phyloP scores from a whole-genome alignment of 192 early-diverging fungal genomes.

The Phycomyces nitens region DNA sequence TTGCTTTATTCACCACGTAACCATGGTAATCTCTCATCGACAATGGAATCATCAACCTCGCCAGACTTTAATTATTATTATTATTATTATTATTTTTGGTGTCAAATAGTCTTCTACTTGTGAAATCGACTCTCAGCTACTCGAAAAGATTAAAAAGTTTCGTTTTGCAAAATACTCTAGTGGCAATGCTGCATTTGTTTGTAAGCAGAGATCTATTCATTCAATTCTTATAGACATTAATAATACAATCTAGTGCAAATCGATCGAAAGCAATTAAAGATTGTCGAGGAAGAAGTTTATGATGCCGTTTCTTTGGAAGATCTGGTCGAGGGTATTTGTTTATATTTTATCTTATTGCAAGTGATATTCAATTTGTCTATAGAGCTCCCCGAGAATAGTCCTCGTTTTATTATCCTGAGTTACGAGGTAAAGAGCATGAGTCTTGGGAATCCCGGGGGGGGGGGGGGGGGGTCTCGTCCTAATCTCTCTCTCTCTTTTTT shows the following conservation, averaged over 20 bases:
- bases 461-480: too few relatives aligned
- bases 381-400: slow-evolving; percentile 60
- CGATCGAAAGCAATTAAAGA: slow-evolving; percentile 40
- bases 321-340: slow-evolving; percentile 45
- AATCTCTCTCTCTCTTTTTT: too few relatives aligned
- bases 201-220: slow-evolving; percentile 31
- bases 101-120: slow-evolving; percentile 30
- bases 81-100: too few relatives aligned
- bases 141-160: slow-evolving; percentile 48
- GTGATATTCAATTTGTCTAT: not conserved
- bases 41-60: too few relatives aligned
- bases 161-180: slow-evolving; percentile 48
- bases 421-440: slow-evolving; percentile 48
- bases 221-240: slow-evolving; percentile 1
- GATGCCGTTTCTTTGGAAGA: slow-evolving; percentile 51
- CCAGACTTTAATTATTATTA: too few relatives aligned
- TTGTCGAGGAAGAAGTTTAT: slow-evolving; percentile 49
- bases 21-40: too few relatives aligned
- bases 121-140: slow-evolving; percentile 44
- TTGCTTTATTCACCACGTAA: too few relatives aligned
- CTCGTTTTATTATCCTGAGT: slow-evolving; percentile 60
- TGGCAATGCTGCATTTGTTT: slow-evolving; percentile 51
- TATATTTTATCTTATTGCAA: not conserved
- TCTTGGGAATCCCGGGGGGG: too few relatives aligned
- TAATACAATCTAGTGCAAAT: slow-evolving; percentile 44